phyloP scores from a whole-genome alignment of 2,329 filamentous ascomycete genomes.

The Dryadomyces quercus-mongolicae region DNA sequence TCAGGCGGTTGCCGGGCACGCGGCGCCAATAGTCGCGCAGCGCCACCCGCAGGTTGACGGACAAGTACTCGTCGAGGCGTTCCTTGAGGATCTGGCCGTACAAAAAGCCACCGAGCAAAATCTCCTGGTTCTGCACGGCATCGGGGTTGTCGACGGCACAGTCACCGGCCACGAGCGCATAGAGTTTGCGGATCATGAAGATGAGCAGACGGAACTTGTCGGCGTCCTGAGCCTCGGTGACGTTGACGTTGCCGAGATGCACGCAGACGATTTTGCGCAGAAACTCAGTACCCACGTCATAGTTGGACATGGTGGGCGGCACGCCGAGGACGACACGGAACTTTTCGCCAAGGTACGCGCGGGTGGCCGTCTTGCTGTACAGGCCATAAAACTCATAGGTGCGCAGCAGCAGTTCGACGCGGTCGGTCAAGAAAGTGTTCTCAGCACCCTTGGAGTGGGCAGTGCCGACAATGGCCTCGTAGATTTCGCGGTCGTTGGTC shows the following conservation, averaged over 20 bases:
- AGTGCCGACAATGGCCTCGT: slow-evolving; percentile 78
- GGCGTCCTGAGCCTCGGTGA: slow-evolving; percentile 69
- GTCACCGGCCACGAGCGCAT: slow-evolving; percentile 82
- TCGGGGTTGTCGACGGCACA: slow-evolving; percentile 93
- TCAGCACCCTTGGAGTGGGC: slow-evolving; percentile 64
- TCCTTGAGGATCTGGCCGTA: slow-evolving; percentile 97
- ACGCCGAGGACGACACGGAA: slow-evolving; percentile 83
- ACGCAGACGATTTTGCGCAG: slow-evolving; percentile 81
- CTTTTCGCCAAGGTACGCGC: slow-evolving; percentile 79
- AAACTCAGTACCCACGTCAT: slow-evolving; percentile 86
- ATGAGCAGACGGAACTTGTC: slow-evolving; percentile 92
- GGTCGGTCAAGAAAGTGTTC: slow-evolving; percentile 90
- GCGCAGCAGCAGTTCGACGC: slow-evolving; percentile 79
- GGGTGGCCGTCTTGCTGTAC: slow-evolving; percentile 69
- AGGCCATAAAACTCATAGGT: slow-evolving; percentile 88
- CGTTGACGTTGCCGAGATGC: slow-evolving; percentile 75
- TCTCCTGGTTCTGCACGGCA: slow-evolving; percentile 91
- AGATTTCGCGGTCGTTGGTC: slow-evolving; percentile 93
- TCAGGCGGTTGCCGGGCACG: slow-evolving; percentile 56
- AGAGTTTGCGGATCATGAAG: slow-evolving; percentile 95
- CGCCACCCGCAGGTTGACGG: slow-evolving; percentile 35
- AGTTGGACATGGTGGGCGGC: slow-evolving; percentile 71
- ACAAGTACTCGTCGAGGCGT: slow-evolving; percentile 77
- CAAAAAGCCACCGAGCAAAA: slow-evolving; percentile 82
- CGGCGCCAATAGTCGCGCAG: slow-evolving; percentile 46